These are phyloP conservation scores for Agarophyton chilense DNA, from an alignment of 23 red algal species.

Conservation along the genomic window DNA sequence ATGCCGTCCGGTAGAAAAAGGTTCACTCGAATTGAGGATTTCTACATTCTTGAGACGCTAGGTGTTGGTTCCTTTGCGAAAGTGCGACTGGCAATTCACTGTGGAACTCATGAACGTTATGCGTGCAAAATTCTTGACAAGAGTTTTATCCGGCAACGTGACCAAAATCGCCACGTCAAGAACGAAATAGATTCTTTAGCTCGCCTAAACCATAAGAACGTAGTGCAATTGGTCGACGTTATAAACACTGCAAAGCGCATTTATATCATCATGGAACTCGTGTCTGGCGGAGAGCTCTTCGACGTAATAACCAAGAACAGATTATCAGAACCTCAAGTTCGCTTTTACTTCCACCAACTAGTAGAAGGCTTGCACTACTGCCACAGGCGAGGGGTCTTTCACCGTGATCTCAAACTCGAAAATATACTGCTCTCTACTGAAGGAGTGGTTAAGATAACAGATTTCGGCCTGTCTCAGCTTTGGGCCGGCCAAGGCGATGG, in stretches of 20 bases:
- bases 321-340: conserved; percentile 59
- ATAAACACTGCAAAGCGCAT: conserved; percentile 34
- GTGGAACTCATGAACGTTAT: conserved; percentile 44
- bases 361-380: conserved; percentile 68
- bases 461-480: conserved; percentile 78
- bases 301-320: conserved; percentile 49
- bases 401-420: conserved; percentile 95
- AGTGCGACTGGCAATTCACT: conserved; percentile 80
- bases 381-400: conserved; percentile 71
- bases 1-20: conserved; percentile 1
- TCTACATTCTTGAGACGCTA: conserved; percentile 53
- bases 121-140: conserved; percentile 87
- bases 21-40: conserved; percentile 51
- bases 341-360: conserved; percentile 74
- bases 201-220: conserved; percentile 47
- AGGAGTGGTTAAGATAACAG: conserved; percentile 73
- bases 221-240: conserved; percentile 49
- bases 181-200: conserved; percentile 56
- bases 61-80: conserved; percentile 77
- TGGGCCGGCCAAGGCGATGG: neutral
- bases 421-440: conserved; percentile 75
- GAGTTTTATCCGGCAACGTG: conserved; percentile 15
- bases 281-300: conserved; percentile 71
- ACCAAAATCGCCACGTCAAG: conserved; percentile 47
- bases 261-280: conserved; percentile 84